phyloP scores from a whole-genome alignment of 495 filamentous ascomycete species.

The Trypethelium eluteriae region DNA sequence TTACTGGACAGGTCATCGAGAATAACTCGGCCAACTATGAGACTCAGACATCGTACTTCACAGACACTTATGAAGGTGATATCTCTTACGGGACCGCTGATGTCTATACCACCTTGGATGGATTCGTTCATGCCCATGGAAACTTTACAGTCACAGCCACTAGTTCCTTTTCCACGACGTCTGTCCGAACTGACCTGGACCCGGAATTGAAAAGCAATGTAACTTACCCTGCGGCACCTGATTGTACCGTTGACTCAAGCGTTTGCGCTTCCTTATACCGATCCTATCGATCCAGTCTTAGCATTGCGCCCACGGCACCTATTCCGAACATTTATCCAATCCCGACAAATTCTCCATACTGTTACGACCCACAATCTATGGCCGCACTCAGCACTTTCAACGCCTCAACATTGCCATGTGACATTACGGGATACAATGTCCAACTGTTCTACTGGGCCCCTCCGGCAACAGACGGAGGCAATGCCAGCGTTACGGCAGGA shows the following conservation, averaged over 20 bases:
- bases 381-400: slow-evolving; percentile 1
- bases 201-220: slow-evolving; percentile 1
- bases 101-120: neutral
- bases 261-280: neutral
- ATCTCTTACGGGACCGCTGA: slow-evolving; percentile 3
- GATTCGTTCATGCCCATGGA: slow-evolving; percentile 1
- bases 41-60: neutral
- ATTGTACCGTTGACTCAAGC: neutral
- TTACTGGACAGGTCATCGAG: neutral
- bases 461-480: neutral
- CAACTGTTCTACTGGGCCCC: slow-evolving; percentile 18
- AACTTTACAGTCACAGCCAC: neutral
- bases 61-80: neutral
- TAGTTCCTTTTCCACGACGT: neutral
- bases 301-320: neutral
- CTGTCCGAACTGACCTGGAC: neutral
- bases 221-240: neutral
- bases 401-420: slow-evolving; percentile 7
- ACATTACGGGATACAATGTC: slow-evolving; percentile 15
- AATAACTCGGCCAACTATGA: neutral
- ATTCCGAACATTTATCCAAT: slow-evolving; percentile 2
- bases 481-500: neutral
- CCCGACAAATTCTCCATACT: neutral
- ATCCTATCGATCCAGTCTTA: neutral
- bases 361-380: neutral